Evolutionary conservation across 139 green algal genomes (phyloP), one percentile per base, ranked within the genome.

Genomic region (Chlorella ohadii): DNA sequence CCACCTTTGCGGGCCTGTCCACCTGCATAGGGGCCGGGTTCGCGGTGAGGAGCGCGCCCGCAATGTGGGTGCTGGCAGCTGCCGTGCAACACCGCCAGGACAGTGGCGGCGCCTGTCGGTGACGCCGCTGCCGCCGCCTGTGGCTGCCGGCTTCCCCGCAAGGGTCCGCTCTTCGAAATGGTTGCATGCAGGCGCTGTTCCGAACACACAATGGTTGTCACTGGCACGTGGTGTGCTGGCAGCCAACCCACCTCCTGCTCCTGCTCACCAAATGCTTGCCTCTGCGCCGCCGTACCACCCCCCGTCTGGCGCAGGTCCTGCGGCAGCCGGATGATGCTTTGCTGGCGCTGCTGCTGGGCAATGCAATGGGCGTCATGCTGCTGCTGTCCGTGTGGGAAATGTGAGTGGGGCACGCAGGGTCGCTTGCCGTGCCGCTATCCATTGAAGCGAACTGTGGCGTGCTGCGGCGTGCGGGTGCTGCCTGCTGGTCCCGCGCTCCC

Each of bases 371-470:
- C 6, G 95, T 98, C 1, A 98, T 98, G 95, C 73, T 90, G 23
- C 91, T 90, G 13, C 88, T 98, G 28, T 94, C 88, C n/a, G 78
- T 94, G 1, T 84, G 92, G 13, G 95, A 98, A 84, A 89, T 98
- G 83, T 93, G 92, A 68, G 63, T 36, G 63, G 63, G 15, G 28
- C 63, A 33, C 3, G 63, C 25, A 28, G 63, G 22, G 63, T 33
- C 28, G 16, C 63, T 3, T 68, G 63, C 59, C n/a, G n/a, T 66
- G 59, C 5, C 22, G 9, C 6, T 28, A 23, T 23, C 20, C 31
- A n/a, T 31, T 2, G 22, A 33, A 16, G 23, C 59, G 5, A n/a
- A 23, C 12, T 31, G 34, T 47, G 34, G 33, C 17, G 11, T n/a
- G 66, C 34, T 39, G 64, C n/a, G 66, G 16, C 34, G n/a, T 22